Evolutionary conservation across 139 green algal species (phyloP).

Genomic region (Dunaliella primolecta): DNA sequence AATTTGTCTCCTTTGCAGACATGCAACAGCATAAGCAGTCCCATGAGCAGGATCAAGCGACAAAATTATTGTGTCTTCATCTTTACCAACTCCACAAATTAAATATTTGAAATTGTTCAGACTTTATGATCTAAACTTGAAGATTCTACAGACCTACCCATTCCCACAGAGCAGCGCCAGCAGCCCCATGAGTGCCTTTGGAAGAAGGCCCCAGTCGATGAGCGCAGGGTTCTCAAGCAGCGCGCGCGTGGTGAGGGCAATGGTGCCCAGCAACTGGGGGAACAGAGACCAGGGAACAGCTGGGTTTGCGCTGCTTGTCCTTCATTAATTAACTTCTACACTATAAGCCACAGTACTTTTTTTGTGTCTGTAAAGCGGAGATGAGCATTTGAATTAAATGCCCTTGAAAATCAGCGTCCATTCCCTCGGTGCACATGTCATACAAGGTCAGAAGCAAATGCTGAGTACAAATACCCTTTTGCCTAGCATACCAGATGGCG

Average conservation of each 20-base stretch:
- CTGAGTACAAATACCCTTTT: no score
- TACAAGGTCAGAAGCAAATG: no score
- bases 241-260: conserved; percentile 63
- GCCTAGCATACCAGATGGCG: no score
- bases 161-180: conserved; percentile 93
- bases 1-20: no score
- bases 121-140: neutral
- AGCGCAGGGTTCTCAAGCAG: conserved; percentile 66
- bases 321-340: no score
- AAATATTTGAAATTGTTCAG: neutral
- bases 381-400: no score
- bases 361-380: no score
- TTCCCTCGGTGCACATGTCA: no score
- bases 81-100: neutral
- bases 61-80: neutral
- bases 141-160: conserved; percentile 24
- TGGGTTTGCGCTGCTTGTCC: no score
- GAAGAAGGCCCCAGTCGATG: conserved; percentile 91
- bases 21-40: no score
- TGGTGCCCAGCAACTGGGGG: conserved; percentile 75
- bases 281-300: neutral
- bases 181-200: conserved; percentile 78
- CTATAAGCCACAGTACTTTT: no score
- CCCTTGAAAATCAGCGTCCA: no score
- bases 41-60: neutral